These are phyloP conservation scores for Iberis amara DNA, from an alignment of 441 rosid genomes.

Conservation along the genomic window DNA sequence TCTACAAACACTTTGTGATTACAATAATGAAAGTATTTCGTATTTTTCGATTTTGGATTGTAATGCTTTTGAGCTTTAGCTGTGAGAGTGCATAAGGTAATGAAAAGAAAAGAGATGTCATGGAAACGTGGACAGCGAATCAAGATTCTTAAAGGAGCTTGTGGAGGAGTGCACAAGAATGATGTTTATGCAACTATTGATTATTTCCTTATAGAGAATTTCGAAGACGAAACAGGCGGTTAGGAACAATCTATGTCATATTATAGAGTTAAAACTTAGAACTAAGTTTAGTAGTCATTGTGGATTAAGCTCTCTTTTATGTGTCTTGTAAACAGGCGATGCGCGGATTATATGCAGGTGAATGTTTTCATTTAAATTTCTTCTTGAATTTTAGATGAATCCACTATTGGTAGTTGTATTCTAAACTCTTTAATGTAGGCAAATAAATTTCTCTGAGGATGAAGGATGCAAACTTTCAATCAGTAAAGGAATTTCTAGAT, in stretches of 20 bases:
- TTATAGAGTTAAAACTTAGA: not conserved
- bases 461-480: constrained; percentile 40
- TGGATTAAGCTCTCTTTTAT: constrained; percentile 11
- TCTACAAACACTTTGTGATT: too few species aligned
- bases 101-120: constrained; percentile 42
- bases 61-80: constrained; percentile 37
- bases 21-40: too few species aligned
- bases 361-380: not conserved
- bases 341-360: constrained; percentile 78
- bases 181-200: constrained; percentile 61
- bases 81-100: constrained; percentile 47
- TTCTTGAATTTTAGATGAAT: not conserved
- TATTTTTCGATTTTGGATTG: not conserved
- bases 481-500: constrained; percentile 28
- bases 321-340: constrained; percentile 44
- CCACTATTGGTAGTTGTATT: not conserved
- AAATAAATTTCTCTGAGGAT: constrained; percentile 35
- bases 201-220: constrained; percentile 55
- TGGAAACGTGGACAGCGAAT: constrained; percentile 62
- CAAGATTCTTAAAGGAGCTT: constrained; percentile 64
- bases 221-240: constrained; percentile 68
- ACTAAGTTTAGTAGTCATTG: not conserved
- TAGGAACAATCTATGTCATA: constrained; percentile 13
- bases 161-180: constrained; percentile 38
- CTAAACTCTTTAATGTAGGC: constrained; percentile 36